Evolutionary conservation across 352 stramenopile genomes (phyloP), one percentile per base, ranked within the genome.

Genomic region (Pythium aristosporum): DNA sequence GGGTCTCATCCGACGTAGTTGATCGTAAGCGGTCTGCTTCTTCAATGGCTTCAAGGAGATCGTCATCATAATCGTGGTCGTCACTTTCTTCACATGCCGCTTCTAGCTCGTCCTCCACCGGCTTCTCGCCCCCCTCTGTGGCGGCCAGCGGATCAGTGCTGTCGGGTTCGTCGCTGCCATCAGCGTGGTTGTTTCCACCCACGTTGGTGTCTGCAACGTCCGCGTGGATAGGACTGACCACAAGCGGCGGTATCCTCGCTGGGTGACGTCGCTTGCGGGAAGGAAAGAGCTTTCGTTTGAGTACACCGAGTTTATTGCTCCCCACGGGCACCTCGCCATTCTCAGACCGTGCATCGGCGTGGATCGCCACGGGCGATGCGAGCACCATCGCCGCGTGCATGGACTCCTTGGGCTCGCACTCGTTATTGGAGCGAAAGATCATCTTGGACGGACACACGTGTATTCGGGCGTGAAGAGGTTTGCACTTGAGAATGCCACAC

Each of bases 251-350:
- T 23, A 87, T 75, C 2, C 68, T 66, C 18, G 57, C 61, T 32
- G 79, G 77, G 30, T 80, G 65, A 10, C 76, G 72, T 16, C 79
- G 79, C 65, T 81, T 77, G 18, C 71, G 71, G 16, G 68, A 79
- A 12, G 77, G 77, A 50, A 88, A 88, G 1, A 88, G 42, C 36
- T 87, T 87, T 6, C 79, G 67, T 61, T 87, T 87, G 53, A 88
- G 55, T 12, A 69, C 68, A 42, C 69, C 68, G 54, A 88, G 82
- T 65, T 78, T 83, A 43, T 61, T 48, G 28, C 39, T 61, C 4
- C 69, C 13, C 50, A 65, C 10, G 16, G 37, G 32, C n/a, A 50
- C 20, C 6, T 20, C n/a, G 23, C 49, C 18, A 20, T 44, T 34
- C 13, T 59, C 54, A 32, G 48, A 13, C 44, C 28, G 44, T 2